These are phyloP conservation scores for Botrytis sinoallii DNA, from an alignment of 2,329 filamentous ascomycete genomes.

Conservation along the genomic window DNA sequence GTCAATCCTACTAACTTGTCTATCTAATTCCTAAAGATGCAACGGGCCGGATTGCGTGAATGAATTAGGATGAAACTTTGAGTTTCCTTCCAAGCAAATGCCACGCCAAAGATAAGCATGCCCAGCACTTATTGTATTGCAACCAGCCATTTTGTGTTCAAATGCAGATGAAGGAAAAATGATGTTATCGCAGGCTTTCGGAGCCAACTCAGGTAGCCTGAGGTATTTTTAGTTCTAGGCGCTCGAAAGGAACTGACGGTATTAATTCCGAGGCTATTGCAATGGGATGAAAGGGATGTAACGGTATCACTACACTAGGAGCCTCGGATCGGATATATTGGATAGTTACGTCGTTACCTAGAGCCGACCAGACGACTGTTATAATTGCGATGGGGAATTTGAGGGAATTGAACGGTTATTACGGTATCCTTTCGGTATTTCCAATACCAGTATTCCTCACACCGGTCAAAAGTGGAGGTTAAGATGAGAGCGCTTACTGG, in stretches of 20 bases:
- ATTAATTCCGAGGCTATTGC: slow-evolving; percentile 6
- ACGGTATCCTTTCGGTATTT: slow-evolving; percentile 2
- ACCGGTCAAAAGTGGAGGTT: background rate
- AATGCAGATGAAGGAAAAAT: background rate
- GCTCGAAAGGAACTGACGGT: background rate
- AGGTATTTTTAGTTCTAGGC: background rate
- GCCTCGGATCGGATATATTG: background rate
- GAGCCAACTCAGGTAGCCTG: background rate
- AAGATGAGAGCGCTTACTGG: background rate
- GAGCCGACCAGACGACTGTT: background rate
- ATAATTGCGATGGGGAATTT: background rate
- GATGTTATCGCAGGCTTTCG: background rate
- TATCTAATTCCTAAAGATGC: background rate
- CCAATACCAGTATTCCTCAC: slow-evolving; percentile 10
- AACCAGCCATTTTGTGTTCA: background rate
- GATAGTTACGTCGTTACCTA: background rate
- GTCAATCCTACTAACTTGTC: background rate
- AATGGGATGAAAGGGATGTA: background rate
- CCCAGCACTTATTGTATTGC: background rate
- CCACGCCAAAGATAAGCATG: slow-evolving; percentile 3
- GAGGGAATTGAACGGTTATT: slow-evolving; percentile 11
- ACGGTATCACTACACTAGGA: background rate
- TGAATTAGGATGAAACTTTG: background rate
- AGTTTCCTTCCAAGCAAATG: background rate
- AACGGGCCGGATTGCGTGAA: background rate